Percentiles rank a stretch among this genome's conserved stretches.
These are phyloP conservation scores for Leccinum imitatum DNA, from an alignment of 768 basidiomycete species.

Conservation along the genomic window DNA sequence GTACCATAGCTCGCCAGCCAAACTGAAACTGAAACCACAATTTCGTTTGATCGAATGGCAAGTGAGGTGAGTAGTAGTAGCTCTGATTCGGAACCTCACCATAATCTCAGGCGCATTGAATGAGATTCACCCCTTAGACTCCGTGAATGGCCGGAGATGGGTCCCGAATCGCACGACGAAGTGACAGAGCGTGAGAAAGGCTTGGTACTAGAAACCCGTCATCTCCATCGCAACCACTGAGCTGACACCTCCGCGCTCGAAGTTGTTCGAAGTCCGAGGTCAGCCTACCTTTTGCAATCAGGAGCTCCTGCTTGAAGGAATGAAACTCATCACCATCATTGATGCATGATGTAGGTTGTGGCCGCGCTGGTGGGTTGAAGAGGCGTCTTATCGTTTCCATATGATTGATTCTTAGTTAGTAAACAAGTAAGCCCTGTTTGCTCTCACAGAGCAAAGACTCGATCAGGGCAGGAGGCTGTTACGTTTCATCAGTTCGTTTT, in stretches of 20 bases:
- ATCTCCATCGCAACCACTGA: conserved; percentile 66
- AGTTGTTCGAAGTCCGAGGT: conserved; percentile 3
- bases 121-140: conserved; percentile 15
- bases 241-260: conserved; percentile 48
- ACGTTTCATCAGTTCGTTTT: too few species aligned
- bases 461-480: too few species aligned
- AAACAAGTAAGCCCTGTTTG: too few species aligned
- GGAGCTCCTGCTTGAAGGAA: conserved; percentile 35
- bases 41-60: not conserved
- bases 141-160: conserved; percentile 70
- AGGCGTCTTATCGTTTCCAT: not conserved
- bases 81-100: too few species aligned
- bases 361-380: not conserved
- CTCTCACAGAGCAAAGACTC: too few species aligned
- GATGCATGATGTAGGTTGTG: not conserved
- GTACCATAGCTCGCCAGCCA: too few species aligned
- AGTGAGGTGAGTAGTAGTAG: too few species aligned
- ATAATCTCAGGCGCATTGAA: too few species aligned
- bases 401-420: too few species aligned
- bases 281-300: conserved; percentile 61
- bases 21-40: not conserved
- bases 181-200: conserved; percentile 71
- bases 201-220: conserved; percentile 52
- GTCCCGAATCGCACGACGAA: conserved; percentile 70
- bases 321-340: too few species aligned